Percentiles rank a stretch among this genome's conserved stretches.
Evolutionary conservation across 495 filamentous ascomycete species (phyloP).

Genomic region (Thermothielavioides terrestris): DNA sequence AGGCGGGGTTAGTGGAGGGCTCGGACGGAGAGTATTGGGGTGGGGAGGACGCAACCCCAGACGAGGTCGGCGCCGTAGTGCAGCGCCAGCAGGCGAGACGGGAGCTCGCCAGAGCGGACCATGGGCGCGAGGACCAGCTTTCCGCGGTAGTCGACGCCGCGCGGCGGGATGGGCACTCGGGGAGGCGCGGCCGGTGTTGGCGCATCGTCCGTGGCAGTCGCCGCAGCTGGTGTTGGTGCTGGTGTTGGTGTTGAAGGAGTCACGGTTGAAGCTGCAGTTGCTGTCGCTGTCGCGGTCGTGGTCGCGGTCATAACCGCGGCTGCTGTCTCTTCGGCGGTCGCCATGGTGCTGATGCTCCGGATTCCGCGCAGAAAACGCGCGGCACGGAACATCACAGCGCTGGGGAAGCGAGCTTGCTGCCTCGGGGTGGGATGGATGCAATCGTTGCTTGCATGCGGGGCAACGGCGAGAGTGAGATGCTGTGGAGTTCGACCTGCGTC

Average conservation of each 20-base stretch:
- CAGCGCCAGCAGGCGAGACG: slow-evolving; percentile 75
- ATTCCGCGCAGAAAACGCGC: slow-evolving; percentile 5
- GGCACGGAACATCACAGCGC: slow-evolving; percentile 7
- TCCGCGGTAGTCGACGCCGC: slow-evolving; percentile 85
- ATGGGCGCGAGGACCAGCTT: slow-evolving; percentile 95
- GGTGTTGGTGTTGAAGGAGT: no score
- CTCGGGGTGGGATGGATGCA: not conserved
- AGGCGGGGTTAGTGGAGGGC: not conserved
- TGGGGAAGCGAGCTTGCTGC: no score
- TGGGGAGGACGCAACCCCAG: slow-evolving; percentile 51
- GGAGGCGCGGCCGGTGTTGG: slow-evolving; percentile 41
- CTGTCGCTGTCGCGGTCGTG: no score
- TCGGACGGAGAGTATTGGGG: not conserved
- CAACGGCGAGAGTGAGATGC: no score
- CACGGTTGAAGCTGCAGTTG: no score
- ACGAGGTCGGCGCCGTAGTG: slow-evolving; percentile 95
- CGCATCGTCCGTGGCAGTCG: not conserved
- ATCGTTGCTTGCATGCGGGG: not conserved
- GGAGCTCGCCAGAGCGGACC: slow-evolving; percentile 92
- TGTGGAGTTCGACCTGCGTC: no score
- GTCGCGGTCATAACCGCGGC: not conserved
- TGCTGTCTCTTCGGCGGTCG: not conserved
- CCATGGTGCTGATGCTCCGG: slow-evolving; percentile 3
- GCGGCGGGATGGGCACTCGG: slow-evolving; percentile 72
- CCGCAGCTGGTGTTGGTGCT: not conserved